Percentiles rank a stretch among this genome's conserved stretches.
These are phyloP conservation scores for Sporisorium graminicola DNA, from an alignment of 1,284 basidiomycete species.

Conservation along the genomic window DNA sequence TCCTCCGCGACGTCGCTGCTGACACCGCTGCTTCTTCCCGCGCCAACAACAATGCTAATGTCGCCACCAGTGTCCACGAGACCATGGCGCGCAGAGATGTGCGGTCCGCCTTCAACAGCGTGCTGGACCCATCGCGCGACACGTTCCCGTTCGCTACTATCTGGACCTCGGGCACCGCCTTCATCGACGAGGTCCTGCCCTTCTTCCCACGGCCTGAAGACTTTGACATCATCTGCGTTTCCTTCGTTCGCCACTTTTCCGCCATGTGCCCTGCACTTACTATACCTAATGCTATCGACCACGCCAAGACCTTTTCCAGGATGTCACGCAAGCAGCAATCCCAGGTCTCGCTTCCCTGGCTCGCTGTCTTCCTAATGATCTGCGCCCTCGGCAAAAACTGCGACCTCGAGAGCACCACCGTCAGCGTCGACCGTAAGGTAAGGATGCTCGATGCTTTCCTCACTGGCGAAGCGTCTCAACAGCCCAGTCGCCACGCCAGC, in stretches of 20 bases:
- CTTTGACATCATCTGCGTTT: slow-evolving; percentile 44
- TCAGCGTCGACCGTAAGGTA: slow-evolving; percentile 35
- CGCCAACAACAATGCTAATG: not conserved
- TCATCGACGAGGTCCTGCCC: slow-evolving; percentile 46
- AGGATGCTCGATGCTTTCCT: slow-evolving; percentile 40
- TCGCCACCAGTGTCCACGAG: slow-evolving; percentile 18
- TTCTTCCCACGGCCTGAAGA: slow-evolving; percentile 41
- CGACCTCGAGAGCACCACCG: slow-evolving; percentile 39
- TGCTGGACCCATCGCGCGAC: slow-evolving; percentile 43
- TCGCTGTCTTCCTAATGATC: slow-evolving; percentile 50
- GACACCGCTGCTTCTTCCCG: slow-evolving; percentile 8
- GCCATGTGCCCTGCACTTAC: slow-evolving; percentile 39
- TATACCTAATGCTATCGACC: slow-evolving; percentile 35
- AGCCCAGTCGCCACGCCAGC: slow-evolving; percentile 25
- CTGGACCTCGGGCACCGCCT: slow-evolving; percentile 46
- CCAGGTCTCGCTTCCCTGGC: slow-evolving; percentile 33
- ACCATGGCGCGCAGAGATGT: slow-evolving; percentile 33
- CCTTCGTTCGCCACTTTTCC: slow-evolving; percentile 36
- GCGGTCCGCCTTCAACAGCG: slow-evolving; percentile 43
- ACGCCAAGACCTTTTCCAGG: slow-evolving; percentile 33
- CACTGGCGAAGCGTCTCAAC: slow-evolving; percentile 27
- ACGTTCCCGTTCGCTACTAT: slow-evolving; percentile 50
- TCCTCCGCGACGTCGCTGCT: slow-evolving; percentile 28
- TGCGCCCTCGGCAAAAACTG: slow-evolving; percentile 48
- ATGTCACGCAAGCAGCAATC: slow-evolving; percentile 34